Evolutionary conservation across 2,329 filamentous ascomycete genomes (phyloP).

Genomic region (Dothiorella sarmentorum): DNA sequence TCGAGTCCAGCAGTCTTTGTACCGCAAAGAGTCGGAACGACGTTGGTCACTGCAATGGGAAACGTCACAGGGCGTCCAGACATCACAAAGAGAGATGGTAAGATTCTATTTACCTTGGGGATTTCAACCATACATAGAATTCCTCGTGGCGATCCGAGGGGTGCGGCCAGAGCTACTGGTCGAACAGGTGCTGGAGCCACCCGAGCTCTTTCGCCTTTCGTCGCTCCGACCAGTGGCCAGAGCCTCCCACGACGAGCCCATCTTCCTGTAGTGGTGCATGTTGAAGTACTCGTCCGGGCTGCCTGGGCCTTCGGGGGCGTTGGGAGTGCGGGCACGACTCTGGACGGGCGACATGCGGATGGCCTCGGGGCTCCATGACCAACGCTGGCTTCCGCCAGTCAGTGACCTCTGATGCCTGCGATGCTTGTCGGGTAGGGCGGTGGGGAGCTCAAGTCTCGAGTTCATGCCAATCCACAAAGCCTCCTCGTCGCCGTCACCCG

Average conservation of each 20-base stretch:
- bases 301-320: constrained; percentile 1
- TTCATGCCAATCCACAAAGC: constrained; percentile 45
- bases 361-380: constrained; percentile 32
- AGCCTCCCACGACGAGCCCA: constrained; percentile 2
- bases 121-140: constrained; percentile 11
- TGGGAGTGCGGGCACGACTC: constrained; percentile 10
- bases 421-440: constrained; percentile 23
- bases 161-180: constrained; percentile 15
- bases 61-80: background rate
- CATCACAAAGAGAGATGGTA: background rate
- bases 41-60: background rate
- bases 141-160: constrained; percentile 4
- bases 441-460: constrained; percentile 39
- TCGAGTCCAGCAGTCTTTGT: background rate
- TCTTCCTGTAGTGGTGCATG: constrained; percentile 11
- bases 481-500: constrained; percentile 40
- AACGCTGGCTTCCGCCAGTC: constrained; percentile 30
- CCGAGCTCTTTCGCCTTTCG: constrained; percentile 11
- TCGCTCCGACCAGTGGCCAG: constrained; percentile 2
- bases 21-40: background rate
- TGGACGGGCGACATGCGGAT: constrained; percentile 37
- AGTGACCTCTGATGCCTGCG: constrained; percentile 31
- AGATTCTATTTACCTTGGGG: background rate
- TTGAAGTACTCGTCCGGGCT: constrained; percentile 20
- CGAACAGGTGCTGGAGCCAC: constrained; percentile 15